Evolutionary conservation across 495 filamentous ascomycete genomes (phyloP).

Genomic region (Xylaria bambusicola): DNA sequence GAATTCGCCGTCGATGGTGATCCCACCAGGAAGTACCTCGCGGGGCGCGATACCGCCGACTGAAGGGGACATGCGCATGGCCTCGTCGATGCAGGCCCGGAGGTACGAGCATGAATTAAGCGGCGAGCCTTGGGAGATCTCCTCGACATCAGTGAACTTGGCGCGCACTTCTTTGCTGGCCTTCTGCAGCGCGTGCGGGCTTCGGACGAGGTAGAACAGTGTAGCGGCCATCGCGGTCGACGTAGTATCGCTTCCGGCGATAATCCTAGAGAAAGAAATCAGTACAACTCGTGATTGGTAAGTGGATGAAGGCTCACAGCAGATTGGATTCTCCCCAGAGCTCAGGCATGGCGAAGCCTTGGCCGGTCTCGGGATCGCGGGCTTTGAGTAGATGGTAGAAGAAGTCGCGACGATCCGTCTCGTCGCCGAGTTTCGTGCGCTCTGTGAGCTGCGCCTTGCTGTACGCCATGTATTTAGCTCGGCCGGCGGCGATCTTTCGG

Average conservation of each 20-base stretch:
- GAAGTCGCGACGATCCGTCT: conserved; percentile 65
- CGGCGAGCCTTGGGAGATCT: conserved; percentile 51
- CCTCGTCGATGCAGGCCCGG: conserved; percentile 68
- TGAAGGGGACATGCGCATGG: conserved; percentile 69
- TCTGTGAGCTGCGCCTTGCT: conserved; percentile 56
- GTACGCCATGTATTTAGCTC: conserved; percentile 59
- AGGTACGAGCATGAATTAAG: conserved; percentile 60
- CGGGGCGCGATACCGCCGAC: conserved; percentile 63
- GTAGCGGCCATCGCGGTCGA: conserved; percentile 63
- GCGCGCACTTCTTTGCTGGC: conserved; percentile 52
- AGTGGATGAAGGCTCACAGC: conserved; percentile 49
- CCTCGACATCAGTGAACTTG: conserved; percentile 52
- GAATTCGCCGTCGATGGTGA: conserved; percentile 54
- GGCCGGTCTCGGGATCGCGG: conserved; percentile 61
- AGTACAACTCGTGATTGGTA: not conserved
- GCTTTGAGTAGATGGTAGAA: conserved; percentile 63
- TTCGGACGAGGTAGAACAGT: conserved; percentile 67
- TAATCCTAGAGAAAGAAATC: conserved; percentile 39
- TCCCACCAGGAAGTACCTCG: conserved; percentile 62
- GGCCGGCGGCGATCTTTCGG: conserved; percentile 54
- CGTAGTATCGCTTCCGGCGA: conserved; percentile 64
- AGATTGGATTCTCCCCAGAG: conserved; percentile 73
- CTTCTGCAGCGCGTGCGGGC: conserved; percentile 50
- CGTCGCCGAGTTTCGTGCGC: conserved; percentile 55
- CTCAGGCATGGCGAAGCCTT: conserved; percentile 65